phyloP scores from a whole-genome alignment of 2,329 filamentous ascomycete species.

The Metarhizium humberi region DNA sequence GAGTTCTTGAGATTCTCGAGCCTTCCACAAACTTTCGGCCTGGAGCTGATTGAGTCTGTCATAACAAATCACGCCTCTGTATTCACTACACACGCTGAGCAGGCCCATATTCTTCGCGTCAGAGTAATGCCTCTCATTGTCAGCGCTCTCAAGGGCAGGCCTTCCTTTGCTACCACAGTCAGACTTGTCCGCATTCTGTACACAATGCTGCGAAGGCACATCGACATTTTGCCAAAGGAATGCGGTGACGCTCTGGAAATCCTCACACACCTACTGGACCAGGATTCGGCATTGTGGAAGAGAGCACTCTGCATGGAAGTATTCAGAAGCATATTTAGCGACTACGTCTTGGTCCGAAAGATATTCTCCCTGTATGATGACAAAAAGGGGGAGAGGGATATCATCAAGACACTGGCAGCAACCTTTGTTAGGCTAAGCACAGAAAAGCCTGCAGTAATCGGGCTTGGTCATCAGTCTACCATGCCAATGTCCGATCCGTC shows the following conservation, averaged over 20 bases:
- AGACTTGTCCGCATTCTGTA: constrained; percentile 76
- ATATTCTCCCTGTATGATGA: constrained; percentile 77
- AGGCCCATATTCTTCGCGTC: constrained; percentile 66
- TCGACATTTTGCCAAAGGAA: constrained; percentile 65
- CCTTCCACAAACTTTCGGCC: constrained; percentile 71
- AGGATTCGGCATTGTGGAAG: constrained; percentile 79
- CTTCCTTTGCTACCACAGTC: constrained; percentile 73
- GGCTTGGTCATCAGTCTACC: constrained; percentile 80
- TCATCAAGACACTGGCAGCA: constrained; percentile 75
- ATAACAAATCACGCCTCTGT: constrained; percentile 76
- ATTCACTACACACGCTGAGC: constrained; percentile 70
- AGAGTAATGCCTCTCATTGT: constrained; percentile 78
- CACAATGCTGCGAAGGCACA: constrained; percentile 68
- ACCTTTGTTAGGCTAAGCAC: constrained; percentile 88
- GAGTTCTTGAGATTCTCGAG: constrained; percentile 73
- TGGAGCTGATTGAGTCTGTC: constrained; percentile 88
- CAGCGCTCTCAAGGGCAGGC: constrained; percentile 65
- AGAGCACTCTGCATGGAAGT: constrained; percentile 85
- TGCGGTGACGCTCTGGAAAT: constrained; percentile 76
- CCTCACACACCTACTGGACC: constrained; percentile 78
- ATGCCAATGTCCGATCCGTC: constrained; percentile 56
- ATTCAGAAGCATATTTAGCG: constrained; percentile 75
- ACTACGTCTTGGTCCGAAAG: constrained; percentile 66
- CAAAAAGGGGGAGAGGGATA: constrained; percentile 58
- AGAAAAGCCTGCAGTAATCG: constrained; percentile 83